A percentile compares a stretch with the other conserved stretches of the same genome.
These are phyloP conservation scores for Litsea cubeba DNA, from an alignment of 164 flowering plant species.

Conservation along the genomic window DNA sequence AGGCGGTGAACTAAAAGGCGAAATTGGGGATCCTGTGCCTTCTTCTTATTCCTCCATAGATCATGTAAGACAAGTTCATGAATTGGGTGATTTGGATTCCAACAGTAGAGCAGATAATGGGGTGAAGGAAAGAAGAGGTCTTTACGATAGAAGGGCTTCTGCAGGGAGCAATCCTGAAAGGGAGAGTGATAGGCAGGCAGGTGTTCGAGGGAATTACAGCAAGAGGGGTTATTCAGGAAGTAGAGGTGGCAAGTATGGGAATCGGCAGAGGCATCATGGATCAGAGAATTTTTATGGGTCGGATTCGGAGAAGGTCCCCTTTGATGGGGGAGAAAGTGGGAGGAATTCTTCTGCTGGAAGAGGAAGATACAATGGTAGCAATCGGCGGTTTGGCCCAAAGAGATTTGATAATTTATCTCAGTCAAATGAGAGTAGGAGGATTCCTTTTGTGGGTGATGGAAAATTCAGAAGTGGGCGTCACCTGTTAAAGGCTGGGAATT, in stretches of 20 bases:
- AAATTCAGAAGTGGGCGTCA: not conserved
- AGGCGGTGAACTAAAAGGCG: not conserved
- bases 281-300: not conserved
- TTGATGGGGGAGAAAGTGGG: not conserved
- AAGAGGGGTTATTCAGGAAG: not conserved
- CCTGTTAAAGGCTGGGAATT: not conserved
- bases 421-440: not conserved
- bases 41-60: not conserved
- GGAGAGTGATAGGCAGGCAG: not conserved
- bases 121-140: not conserved
- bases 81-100: not conserved
- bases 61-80: not conserved
- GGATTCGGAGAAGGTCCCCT: not conserved
- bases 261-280: not conserved
- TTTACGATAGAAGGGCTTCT: not conserved
- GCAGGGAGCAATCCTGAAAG: not conserved
- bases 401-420: not conserved
- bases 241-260: not conserved
- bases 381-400: not conserved
- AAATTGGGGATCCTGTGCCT: not conserved
- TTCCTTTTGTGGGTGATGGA: not conserved
- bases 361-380: not conserved
- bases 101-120: not conserved
- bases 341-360: not conserved
- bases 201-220: no score